Conservation (phyloP, 2,329 filamentous ascomycete species). For the Colletotrichum melonis region DNA sequence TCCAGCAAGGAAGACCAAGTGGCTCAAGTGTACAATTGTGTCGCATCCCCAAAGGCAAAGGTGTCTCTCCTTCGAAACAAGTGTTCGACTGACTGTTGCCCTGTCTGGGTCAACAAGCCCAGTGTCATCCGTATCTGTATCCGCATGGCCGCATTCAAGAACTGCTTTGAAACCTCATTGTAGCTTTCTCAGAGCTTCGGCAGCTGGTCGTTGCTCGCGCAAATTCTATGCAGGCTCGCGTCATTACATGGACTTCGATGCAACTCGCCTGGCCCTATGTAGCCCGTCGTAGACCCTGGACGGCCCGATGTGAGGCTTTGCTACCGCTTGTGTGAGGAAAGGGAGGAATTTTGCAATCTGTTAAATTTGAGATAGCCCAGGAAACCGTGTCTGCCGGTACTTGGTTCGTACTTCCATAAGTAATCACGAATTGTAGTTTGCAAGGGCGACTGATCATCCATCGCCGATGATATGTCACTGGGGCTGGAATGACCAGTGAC, state of each 20-base stretch:
- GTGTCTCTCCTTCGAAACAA: background rate
- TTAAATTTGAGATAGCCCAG: background rate
- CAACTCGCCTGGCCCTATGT: constrained; percentile 9
- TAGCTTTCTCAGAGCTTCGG: background rate
- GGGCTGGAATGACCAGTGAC: constrained; percentile 1
- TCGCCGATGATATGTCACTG: constrained; percentile 11
- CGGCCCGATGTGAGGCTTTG: background rate
- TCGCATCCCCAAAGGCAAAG: constrained; percentile 6
- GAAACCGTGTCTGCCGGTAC: background rate
- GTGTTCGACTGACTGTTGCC: background rate
- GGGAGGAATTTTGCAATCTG: background rate
- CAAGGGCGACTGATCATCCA: constrained; percentile 14
- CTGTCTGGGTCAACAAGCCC: background rate
- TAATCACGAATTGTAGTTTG: constrained; percentile 8
- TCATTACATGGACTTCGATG: constrained; percentile 11
- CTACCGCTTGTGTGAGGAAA: background rate
- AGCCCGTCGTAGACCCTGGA: background rate
- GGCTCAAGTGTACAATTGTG: background rate
- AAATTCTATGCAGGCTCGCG: constrained; percentile 23
- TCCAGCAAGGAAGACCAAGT: background rate
- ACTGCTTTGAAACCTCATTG: background rate
- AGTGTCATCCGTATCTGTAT: too few relatives aligned
- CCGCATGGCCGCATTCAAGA: background rate
- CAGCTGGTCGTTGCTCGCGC: constrained; percentile 1
- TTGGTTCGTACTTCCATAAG: background rate